Evolutionary conservation across 2,329 filamentous ascomycete species (phyloP), one percentile per base, ranked within the genome.

Genomic region (Beauveria asiatica): DNA sequence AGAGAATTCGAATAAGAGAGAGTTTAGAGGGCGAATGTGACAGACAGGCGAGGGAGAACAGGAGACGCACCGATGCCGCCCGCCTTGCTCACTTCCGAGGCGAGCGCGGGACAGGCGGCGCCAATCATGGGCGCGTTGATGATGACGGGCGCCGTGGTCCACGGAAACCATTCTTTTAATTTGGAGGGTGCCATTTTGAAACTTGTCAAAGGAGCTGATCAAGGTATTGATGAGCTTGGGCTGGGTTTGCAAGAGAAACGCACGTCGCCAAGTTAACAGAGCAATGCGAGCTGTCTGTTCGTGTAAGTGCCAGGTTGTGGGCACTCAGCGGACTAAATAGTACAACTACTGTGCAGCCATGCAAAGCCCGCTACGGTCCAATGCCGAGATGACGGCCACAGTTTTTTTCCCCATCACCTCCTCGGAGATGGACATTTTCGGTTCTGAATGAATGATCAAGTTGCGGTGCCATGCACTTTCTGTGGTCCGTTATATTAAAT

Each of bases 51-150:
- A 16, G 16, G 25, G 2, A 19, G 16, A 17, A 11, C 10, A 33
- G 2, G 16, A 37, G 9, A 30, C 27, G 25, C 68, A 75, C 74
- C 74, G 13, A 76, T 55, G 7, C 74, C 74, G 11, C 72, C 73
- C 19, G 73, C 73, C 51, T 71, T 75, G 60, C 65, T 70, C 5
- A 76, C 73, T 54, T 75, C 71, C 16, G 68, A 65, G n/a, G 73
- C 70, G 50, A 76, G 65, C 7, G 63, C 65, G n/a, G 73, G 68
- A 16, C 65, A 66, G 9, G 68, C 72, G 27, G 63, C 68, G 19
- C 69, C 68, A 30, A 70, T 65, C 74, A 76, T 76, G 7, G 74
- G 74, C 21, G 65, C 74, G 63, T 71, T 75, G 64, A 63, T 69
- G 59, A 74, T 67, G 59, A 72, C 61, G 25, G 72, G 72, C 3